A percentile compares a stretch with the other conserved stretches of the same genome.
Conservation (phyloP, 2,329 filamentous ascomycete genomes). For the Fusarium sp. region DNA sequence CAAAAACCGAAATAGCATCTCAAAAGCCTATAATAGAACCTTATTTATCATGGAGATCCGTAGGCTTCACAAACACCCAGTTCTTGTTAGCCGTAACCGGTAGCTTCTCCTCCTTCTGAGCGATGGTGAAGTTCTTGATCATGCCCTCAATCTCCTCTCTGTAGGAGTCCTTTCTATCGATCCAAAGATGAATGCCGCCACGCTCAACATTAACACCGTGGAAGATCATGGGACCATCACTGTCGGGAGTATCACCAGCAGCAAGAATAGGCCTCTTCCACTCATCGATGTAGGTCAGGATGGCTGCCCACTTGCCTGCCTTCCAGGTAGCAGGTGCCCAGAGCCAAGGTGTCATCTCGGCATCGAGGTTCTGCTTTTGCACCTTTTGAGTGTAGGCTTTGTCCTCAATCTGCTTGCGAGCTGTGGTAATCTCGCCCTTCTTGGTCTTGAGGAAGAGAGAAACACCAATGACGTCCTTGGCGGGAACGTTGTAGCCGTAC, state of each 20-base stretch:
- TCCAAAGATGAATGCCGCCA: constrained; percentile 56
- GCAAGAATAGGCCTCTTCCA: constrained; percentile 57
- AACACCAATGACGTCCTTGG: constrained; percentile 58
- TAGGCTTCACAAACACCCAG: constrained; percentile 56
- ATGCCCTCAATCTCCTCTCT: constrained; percentile 52
- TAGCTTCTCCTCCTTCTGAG: constrained; percentile 50
- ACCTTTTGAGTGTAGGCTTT: constrained; percentile 49
- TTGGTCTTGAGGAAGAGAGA: constrained; percentile 51
- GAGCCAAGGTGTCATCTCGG: constrained; percentile 55
- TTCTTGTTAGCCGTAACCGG: constrained; percentile 58
- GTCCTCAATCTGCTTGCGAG: constrained; percentile 54
- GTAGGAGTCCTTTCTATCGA: constrained; percentile 53
- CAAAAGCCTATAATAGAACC: not conserved
- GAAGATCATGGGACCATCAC: constrained; percentile 58
- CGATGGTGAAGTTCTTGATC: constrained; percentile 50
- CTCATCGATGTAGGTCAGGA: constrained; percentile 55
- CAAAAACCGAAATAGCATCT: not conserved
- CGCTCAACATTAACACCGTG: constrained; percentile 56
- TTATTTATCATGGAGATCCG: constrained; percentile 47
- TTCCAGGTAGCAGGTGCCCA: constrained; percentile 58
- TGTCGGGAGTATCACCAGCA: constrained; percentile 57
- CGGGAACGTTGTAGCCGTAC: constrained; percentile 58
- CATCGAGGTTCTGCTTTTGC: constrained; percentile 51
- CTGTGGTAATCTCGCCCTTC: constrained; percentile 48
- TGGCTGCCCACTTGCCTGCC: constrained; percentile 57